Conservation (phyloP, 2,329 filamentous ascomycete genomes). For the Aspergillus terreus region DNA sequence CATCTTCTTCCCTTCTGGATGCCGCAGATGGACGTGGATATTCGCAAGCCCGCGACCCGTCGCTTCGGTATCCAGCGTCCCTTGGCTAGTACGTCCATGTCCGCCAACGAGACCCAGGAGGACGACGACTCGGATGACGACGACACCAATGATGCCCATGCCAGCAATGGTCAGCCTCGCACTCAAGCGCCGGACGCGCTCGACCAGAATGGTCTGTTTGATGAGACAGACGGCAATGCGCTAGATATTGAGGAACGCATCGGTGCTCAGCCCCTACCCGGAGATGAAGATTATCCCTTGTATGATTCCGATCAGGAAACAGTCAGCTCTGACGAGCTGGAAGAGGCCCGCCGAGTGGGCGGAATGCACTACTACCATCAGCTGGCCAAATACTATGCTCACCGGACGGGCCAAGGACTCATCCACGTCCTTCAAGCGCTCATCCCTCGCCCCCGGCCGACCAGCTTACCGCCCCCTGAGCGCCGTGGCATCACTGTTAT, state of each 20-base stretch:
- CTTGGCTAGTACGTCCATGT: conserved; percentile 68
- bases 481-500: conserved; percentile 37
- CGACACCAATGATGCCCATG: conserved; percentile 25
- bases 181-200: conserved; percentile 45
- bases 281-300: conserved; percentile 71
- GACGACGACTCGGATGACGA: conserved; percentile 69
- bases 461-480: conserved; percentile 36
- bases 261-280: conserved; percentile 54
- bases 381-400: conserved; percentile 52
- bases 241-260: conserved; percentile 84
- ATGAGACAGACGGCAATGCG: conserved; percentile 43
- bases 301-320: conserved; percentile 91
- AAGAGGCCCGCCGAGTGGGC: conserved; percentile 72
- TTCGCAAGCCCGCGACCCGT: conserved; percentile 84
- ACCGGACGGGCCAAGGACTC: conserved; percentile 45
- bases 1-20: conserved; percentile 93
- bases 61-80: conserved; percentile 87
- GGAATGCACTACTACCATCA: conserved; percentile 71
- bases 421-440: conserved; percentile 44
- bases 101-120: conserved; percentile 72
- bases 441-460: conserved; percentile 51
- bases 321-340: conserved; percentile 68
- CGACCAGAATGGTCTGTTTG: conserved; percentile 44
- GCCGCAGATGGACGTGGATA: conserved; percentile 97
- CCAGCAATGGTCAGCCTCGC: conserved; percentile 10